A percentile compares a stretch with the other conserved stretches of the same genome.
These are phyloP conservation scores for Lepiota subincarnata DNA, from an alignment of 768 basidiomycete genomes.

Conservation along the genomic window DNA sequence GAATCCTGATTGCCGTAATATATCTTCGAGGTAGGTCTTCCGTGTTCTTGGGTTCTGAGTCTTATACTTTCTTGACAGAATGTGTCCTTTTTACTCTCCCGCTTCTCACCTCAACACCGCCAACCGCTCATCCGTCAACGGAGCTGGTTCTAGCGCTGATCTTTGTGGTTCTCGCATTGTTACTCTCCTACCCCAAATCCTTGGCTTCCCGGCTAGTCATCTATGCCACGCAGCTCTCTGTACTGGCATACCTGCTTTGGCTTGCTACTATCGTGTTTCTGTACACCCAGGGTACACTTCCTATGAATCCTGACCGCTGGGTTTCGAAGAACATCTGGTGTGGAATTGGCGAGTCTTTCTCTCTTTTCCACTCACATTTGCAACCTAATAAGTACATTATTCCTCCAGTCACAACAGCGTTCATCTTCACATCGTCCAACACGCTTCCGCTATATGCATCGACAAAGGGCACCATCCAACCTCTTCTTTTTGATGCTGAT, in stretches of 20 bases:
- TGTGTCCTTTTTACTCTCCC: conserved; percentile 50
- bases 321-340: conserved; percentile 42
- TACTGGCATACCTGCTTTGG: conserved; percentile 61
- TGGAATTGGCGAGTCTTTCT: conserved; percentile 49
- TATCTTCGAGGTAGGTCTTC: conserved; percentile 63
- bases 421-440: conserved; percentile 61
- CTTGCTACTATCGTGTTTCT: conserved; percentile 49
- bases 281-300: conserved; percentile 42
- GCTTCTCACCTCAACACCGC: conserved; percentile 34
- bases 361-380: background rate
- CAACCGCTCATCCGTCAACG: conserved; percentile 36
- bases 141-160: conserved; percentile 21
- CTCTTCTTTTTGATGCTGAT: conserved; percentile 2
- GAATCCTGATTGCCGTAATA: conserved; percentile 50
- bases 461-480: conserved; percentile 28
- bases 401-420: conserved; percentile 51
- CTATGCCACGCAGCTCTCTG: conserved; percentile 56
- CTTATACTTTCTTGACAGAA: conserved; percentile 31
- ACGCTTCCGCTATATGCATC: conserved; percentile 66
- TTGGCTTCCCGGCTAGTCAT: conserved; percentile 50
- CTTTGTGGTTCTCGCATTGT: conserved; percentile 40
- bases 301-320: conserved; percentile 1
- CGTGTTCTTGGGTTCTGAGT: background rate
- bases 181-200: conserved; percentile 52
- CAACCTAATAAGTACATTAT: background rate